Percentiles rank a stretch among this genome's conserved stretches.
phyloP scores from a whole-genome alignment of 345 rosid species.

The Tarenaya hassleriana region DNA sequence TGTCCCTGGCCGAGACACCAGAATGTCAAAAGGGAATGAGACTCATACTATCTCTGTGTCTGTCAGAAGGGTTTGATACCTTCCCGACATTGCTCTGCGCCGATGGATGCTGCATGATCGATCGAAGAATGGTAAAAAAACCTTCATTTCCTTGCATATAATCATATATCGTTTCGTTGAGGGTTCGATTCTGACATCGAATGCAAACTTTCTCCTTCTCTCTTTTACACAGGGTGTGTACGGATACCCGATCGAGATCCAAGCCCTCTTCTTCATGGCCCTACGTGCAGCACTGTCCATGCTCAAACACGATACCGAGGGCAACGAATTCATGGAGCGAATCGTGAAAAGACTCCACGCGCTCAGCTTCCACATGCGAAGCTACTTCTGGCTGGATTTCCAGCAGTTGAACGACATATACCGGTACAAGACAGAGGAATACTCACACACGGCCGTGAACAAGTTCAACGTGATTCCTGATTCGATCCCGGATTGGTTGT shows the following conservation, averaged over 20 bases:
- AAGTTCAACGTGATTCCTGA: too few species aligned
- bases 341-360: slow-evolving; percentile 55
- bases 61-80: slow-evolving; percentile 81
- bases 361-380: slow-evolving; percentile 58
- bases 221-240: slow-evolving; percentile 41
- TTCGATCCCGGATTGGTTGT: slow-evolving; percentile 61
- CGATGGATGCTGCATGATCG: slow-evolving; percentile 81
- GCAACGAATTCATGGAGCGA: slow-evolving; percentile 51
- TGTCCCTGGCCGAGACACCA: too few species aligned
- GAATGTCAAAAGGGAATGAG: slow-evolving; percentile 84
- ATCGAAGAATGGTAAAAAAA: slow-evolving; percentile 67
- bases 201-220: too few species aligned
- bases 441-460: too few species aligned
- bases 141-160: not conserved
- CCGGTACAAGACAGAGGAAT: slow-evolving; percentile 61
- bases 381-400: slow-evolving; percentile 56
- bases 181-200: not conserved
- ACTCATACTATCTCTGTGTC: slow-evolving; percentile 59
- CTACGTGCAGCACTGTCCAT: slow-evolving; percentile 47
- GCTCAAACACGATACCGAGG: slow-evolving; percentile 47
- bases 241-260: slow-evolving; percentile 61
- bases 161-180: not conserved
- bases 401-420: slow-evolving; percentile 59
- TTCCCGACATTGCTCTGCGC: slow-evolving; percentile 81
- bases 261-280: slow-evolving; percentile 62